Conservation (phyloP, 805 yeast genomes). For the Aciculoconidium aculeatum region DNA sequence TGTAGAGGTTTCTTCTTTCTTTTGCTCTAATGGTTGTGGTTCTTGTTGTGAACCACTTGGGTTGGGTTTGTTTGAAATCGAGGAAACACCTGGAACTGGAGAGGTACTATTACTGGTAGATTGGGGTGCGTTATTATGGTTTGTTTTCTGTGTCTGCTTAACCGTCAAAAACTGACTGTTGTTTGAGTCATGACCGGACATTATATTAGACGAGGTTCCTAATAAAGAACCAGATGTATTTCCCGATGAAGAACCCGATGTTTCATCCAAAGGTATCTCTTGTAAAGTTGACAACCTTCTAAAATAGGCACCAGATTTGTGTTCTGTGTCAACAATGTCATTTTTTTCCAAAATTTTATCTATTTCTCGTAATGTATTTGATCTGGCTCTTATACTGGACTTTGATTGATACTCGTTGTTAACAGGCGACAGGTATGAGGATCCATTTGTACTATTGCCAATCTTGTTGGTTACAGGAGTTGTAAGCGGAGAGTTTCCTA, state of each 20-base stretch:
- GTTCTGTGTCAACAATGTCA: constrained; percentile 38
- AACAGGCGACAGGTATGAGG: constrained; percentile 2
- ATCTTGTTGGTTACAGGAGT: constrained; percentile 3
- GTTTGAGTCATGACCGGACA: no score
- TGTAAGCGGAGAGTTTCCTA: constrained; percentile 3
- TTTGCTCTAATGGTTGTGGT: neutral
- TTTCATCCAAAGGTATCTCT: constrained; percentile 38
- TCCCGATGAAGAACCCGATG: no score
- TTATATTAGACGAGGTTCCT: no score
- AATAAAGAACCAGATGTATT: no score
- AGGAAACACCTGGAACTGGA: no score
- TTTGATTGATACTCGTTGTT: neutral
- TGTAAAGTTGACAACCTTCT: constrained; percentile 60
- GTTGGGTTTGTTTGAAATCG: no score
- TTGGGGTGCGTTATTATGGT: no score
- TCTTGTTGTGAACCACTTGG: constrained; percentile 1
- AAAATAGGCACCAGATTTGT: constrained; percentile 57
- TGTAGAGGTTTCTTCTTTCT: constrained; percentile 1
- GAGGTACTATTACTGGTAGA: no score
- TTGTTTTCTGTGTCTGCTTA: no score
- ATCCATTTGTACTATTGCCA: constrained; percentile 1
- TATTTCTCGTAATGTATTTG: constrained; percentile 31
- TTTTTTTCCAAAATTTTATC: constrained; percentile 31
- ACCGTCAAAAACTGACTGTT: no score
- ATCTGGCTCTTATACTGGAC: constrained; percentile 21